These are phyloP conservation scores for Saxophila tyrrhenica DNA, from an alignment of 495 filamentous ascomycete species.

Conservation along the genomic window DNA sequence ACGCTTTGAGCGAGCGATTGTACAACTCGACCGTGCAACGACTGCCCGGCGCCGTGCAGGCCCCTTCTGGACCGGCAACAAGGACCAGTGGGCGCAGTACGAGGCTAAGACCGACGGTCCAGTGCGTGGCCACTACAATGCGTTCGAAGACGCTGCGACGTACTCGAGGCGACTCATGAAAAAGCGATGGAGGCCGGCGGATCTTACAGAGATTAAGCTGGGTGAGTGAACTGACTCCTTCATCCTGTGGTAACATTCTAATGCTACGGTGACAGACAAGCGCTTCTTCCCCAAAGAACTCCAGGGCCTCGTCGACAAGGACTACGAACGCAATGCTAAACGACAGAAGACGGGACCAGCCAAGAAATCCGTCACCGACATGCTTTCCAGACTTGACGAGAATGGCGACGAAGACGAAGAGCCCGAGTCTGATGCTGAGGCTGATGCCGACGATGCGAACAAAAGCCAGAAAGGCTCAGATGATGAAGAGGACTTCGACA, in stretches of 20 bases:
- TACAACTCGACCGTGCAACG: background rate
- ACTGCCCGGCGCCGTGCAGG: background rate
- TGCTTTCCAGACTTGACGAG: slow-evolving; percentile 1
- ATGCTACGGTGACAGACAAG: background rate
- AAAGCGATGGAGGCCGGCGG: background rate
- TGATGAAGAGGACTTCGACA: background rate
- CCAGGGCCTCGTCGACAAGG: background rate
- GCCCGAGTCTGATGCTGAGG: background rate
- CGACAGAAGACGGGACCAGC: background rate
- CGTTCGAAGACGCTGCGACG: slow-evolving; percentile 1
- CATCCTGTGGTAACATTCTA: background rate
- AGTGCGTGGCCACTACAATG: background rate
- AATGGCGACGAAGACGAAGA: background rate
- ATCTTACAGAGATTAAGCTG: background rate
- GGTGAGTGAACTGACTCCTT: background rate
- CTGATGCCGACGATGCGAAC: background rate
- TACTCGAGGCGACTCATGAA: background rate
- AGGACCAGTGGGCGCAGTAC: slow-evolving; percentile 1
- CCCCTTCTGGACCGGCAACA: slow-evolving; percentile 4
- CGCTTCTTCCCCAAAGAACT: slow-evolving; percentile 8
- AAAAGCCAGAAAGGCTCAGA: background rate
- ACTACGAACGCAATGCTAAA: background rate
- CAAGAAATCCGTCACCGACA: slow-evolving; percentile 1
- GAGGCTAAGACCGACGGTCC: background rate
- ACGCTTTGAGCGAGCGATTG: background rate